Conservation (phyloP, 805 yeast species). For the Metschnikowia colocasiae region DNA sequence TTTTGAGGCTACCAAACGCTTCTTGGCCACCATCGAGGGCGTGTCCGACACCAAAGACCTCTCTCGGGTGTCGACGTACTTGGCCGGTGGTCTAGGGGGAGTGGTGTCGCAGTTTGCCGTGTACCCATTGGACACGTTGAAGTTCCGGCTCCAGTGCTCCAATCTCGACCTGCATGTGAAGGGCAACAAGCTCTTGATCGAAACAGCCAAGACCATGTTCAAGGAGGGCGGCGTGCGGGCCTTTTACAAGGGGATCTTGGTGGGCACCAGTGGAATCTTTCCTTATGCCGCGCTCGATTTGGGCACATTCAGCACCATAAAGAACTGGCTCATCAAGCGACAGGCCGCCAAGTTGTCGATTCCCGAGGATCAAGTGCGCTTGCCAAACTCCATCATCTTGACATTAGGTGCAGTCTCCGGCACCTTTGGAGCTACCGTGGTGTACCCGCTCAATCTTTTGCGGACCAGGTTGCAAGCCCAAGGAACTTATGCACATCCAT, state of each 20-base stretch:
- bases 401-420: constrained; percentile 95
- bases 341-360: constrained; percentile 54
- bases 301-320: constrained; percentile 87
- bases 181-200: constrained; percentile 58
- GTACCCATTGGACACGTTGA: constrained; percentile 92
- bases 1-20: constrained; percentile 79
- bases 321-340: constrained; percentile 64
- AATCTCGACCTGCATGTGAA: constrained; percentile 58
- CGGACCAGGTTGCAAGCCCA: constrained; percentile 97
- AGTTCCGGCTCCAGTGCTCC: constrained; percentile 91
- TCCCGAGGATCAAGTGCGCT: constrained; percentile 54
- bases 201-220: constrained; percentile 76
- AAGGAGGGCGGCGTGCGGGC: constrained; percentile 70
- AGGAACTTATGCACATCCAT: constrained; percentile 95
- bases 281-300: constrained; percentile 96
- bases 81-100: constrained; percentile 97
- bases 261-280: constrained; percentile 94
- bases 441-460: constrained; percentile 86
- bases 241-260: constrained; percentile 83
- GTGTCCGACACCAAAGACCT: constrained; percentile 64
- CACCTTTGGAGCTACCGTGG: constrained; percentile 91
- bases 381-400: constrained; percentile 78
- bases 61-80: constrained; percentile 73
- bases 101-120: constrained; percentile 89
- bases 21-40: constrained; percentile 73